These are phyloP conservation scores for Xylariaceae sp. DNA, from an alignment of 2,329 filamentous ascomycete species.

Conservation along the genomic window DNA sequence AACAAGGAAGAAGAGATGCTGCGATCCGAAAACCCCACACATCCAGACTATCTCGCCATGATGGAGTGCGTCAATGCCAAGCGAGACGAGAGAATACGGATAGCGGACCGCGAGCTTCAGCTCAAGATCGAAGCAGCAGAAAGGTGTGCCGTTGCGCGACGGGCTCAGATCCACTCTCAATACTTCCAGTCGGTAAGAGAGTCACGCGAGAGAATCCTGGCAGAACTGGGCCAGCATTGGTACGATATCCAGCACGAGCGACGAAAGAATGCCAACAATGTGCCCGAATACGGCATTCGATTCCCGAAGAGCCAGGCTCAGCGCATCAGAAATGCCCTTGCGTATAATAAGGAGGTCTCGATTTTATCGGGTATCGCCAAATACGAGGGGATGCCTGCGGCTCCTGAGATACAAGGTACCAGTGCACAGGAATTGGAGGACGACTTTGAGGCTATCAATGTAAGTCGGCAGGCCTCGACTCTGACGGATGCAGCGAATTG, in stretches of 20 bases:
- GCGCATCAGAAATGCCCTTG: conserved; percentile 76
- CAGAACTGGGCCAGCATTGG: conserved; percentile 80
- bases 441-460: conserved; percentile 84
- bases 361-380: conserved; percentile 87
- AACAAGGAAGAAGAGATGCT: conserved; percentile 65
- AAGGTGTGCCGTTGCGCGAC: conserved; percentile 70
- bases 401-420: conserved; percentile 74
- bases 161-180: conserved; percentile 81
- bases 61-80: conserved; percentile 80
- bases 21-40: conserved; percentile 58
- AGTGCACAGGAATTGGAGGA: conserved; percentile 71
- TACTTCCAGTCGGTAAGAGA: conserved; percentile 85
- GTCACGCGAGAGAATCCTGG: conserved; percentile 71
- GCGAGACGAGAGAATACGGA: conserved; percentile 70
- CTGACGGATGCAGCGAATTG: not conserved
- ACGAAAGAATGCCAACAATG: conserved; percentile 68
- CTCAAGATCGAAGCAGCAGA: conserved; percentile 70
- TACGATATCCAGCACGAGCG: conserved; percentile 90
- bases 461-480: conserved; percentile 45
- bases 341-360: conserved; percentile 93
- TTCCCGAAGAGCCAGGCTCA: conserved; percentile 73
- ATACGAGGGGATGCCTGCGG: conserved; percentile 92
- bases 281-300: conserved; percentile 74
- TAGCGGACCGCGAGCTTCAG: conserved; percentile 67
- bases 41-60: conserved; percentile 88